Evolutionary conservation across 305 asterid genomes (phyloP).

Genomic region (Andrographis paniculata): DNA sequence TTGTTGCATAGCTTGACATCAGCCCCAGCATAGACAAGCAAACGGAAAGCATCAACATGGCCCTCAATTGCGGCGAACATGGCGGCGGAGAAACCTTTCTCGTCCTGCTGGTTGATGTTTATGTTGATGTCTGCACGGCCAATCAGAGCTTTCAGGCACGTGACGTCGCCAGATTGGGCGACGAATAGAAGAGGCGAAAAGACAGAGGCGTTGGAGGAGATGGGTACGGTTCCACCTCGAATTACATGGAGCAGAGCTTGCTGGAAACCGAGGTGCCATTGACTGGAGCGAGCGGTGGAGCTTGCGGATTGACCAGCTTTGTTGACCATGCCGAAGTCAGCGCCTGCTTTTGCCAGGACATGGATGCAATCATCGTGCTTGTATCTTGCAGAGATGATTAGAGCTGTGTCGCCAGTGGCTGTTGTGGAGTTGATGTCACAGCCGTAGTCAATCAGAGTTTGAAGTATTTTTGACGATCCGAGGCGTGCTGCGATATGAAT

Average conservation of each 20-base stretch:
- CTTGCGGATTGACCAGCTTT: slow-evolving; percentile 41
- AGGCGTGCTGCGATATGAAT: slow-evolving; percentile 70
- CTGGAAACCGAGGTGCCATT: slow-evolving; percentile 49
- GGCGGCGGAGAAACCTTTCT: slow-evolving; percentile 66
- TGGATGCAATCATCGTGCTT: slow-evolving; percentile 52
- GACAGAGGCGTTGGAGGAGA: slow-evolving; percentile 36
- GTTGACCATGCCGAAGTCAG: slow-evolving; percentile 61
- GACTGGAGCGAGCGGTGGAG: slow-evolving; percentile 36
- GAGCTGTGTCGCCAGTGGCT: slow-evolving; percentile 52
- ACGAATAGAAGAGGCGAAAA: slow-evolving; percentile 60
- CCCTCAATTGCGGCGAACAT: slow-evolving; percentile 75
- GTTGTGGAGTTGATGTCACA: slow-evolving; percentile 54
- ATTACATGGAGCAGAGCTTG: slow-evolving; percentile 40
- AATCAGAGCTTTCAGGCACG: slow-evolving; percentile 40
- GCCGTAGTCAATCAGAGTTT: slow-evolving; percentile 42
- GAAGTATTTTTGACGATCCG: slow-evolving; percentile 43
- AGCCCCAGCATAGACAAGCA: slow-evolving; percentile 78
- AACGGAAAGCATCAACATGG: slow-evolving; percentile 61
- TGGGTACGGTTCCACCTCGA: slow-evolving; percentile 39
- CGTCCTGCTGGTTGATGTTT: slow-evolving; percentile 57
- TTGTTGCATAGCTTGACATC: slow-evolving; percentile 57
- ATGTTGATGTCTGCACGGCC: slow-evolving; percentile 27
- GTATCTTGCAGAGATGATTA: slow-evolving; percentile 44
- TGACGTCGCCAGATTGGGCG: slow-evolving; percentile 57
- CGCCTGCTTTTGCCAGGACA: slow-evolving; percentile 57